phyloP scores from a whole-genome alignment of 2,329 filamentous ascomycete genomes.

The Lecanicillium sp. region DNA sequence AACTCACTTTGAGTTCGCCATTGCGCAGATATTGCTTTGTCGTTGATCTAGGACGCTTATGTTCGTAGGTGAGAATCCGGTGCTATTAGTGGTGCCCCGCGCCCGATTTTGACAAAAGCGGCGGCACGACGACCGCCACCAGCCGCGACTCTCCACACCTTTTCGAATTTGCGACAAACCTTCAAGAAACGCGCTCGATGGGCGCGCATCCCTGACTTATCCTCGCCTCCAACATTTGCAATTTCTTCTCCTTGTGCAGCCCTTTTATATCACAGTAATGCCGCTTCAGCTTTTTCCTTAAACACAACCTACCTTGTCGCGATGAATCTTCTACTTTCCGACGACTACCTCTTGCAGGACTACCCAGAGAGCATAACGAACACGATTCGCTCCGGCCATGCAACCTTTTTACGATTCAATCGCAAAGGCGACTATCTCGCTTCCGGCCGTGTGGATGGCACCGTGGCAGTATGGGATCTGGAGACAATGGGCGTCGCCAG shows the following conservation, averaged over 20 bases:
- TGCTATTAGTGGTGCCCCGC: conserved; percentile 7
- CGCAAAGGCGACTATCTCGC: conserved; percentile 91
- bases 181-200: neutral
- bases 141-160: conserved; percentile 1
- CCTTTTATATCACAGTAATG: too few species aligned
- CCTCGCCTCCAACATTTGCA: neutral
- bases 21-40: conserved; percentile 16
- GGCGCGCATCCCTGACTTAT: neutral
- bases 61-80: neutral
- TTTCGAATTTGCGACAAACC: conserved; percentile 4
- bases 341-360: conserved; percentile 62
- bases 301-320: conserved; percentile 4
- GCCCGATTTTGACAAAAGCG: conserved; percentile 6
- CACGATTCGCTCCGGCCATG: conserved; percentile 67
- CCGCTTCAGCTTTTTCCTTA: too few species aligned
- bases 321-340: conserved; percentile 54
- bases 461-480: conserved; percentile 91
- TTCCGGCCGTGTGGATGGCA: conserved; percentile 88
- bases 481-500: conserved; percentile 95
- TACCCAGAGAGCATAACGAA: conserved; percentile 86
- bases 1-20: conserved; percentile 49
- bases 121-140: neutral
- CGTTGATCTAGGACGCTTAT: neutral
- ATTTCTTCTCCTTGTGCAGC: too few species aligned
- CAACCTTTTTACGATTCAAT: conserved; percentile 74